Evolutionary conservation across 2,329 filamentous ascomycete species (phyloP).

Genomic region (Madurella fahalii): DNA sequence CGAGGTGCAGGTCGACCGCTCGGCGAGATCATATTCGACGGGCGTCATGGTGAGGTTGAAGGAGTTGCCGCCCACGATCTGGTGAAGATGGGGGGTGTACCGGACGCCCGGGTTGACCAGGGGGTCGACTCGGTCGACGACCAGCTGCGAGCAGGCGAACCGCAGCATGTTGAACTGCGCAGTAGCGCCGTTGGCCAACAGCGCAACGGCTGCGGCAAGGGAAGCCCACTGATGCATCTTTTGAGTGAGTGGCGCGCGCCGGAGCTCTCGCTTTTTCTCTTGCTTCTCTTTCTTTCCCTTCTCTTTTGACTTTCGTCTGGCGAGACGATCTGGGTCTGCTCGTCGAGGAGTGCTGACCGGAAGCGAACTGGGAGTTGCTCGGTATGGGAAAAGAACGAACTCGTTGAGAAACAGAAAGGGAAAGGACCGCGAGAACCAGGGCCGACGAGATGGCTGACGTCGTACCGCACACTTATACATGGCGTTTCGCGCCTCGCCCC

Average conservation of each 20-base stretch:
- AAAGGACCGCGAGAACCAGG: constrained; percentile 2
- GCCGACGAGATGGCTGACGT: constrained; percentile 2
- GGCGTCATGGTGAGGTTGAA: constrained; percentile 44
- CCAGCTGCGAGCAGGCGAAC: constrained; percentile 46
- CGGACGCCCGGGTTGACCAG: constrained; percentile 43
- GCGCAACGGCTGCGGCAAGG: constrained; percentile 27
- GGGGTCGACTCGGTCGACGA: constrained; percentile 44
- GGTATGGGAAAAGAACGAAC: not conserved
- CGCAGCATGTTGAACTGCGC: constrained; percentile 40
- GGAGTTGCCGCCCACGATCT: constrained; percentile 44
- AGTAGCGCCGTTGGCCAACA: constrained; percentile 29
- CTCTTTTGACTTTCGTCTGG: not conserved
- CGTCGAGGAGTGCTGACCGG: not conserved
- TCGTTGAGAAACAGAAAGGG: not conserved
- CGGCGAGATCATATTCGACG: constrained; percentile 32
- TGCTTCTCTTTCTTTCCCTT: not conserved
- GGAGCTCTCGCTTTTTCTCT: not conserved
- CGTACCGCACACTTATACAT: constrained; percentile 18
- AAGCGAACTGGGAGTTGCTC: not conserved
- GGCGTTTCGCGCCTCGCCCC: not conserved
- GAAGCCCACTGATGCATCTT: constrained; percentile 28
- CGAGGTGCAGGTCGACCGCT: constrained; percentile 39
- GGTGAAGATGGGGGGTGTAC: constrained; percentile 45
- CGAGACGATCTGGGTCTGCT: not conserved
- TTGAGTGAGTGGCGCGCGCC: constrained; percentile 8